phyloP scores from a whole-genome alignment of 495 filamentous ascomycete genomes.

The Viridothelium virens region DNA sequence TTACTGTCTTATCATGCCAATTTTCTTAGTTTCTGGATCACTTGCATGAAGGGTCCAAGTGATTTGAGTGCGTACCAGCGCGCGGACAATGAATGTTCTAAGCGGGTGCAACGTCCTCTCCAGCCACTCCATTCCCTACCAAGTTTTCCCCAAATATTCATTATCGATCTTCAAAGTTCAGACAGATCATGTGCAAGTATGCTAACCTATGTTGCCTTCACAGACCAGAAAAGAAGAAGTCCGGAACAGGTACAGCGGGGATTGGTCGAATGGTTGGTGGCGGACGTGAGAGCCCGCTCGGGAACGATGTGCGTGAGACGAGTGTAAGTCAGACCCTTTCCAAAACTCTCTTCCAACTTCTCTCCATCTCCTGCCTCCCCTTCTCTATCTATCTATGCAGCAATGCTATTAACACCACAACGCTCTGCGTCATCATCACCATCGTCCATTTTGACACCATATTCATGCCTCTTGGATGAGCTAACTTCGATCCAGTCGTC shows the following conservation, averaged over 20 bases:
- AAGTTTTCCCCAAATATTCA: not conserved
- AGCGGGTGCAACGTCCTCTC: not conserved
- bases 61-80: not conserved
- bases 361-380: slow-evolving; percentile 12
- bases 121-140: not conserved
- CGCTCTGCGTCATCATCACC: slow-evolving; percentile 12
- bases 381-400: slow-evolving; percentile 6
- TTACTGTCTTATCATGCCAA: slow-evolving; percentile 8
- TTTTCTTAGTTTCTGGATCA: not conserved
- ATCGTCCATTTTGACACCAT: slow-evolving; percentile 12
- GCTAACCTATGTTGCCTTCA: not conserved
- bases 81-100: not conserved
- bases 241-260: slow-evolving; percentile 31
- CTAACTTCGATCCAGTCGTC: slow-evolving; percentile 41
- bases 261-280: slow-evolving; percentile 33
- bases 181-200: not conserved
- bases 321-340: slow-evolving; percentile 23
- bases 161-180: not conserved
- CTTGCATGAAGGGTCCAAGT: not conserved
- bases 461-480: slow-evolving; percentile 17
- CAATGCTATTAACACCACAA: slow-evolving; percentile 19
- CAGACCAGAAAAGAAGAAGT: slow-evolving; percentile 39
- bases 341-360: slow-evolving; percentile 18
- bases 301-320: slow-evolving; percentile 35
- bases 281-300: slow-evolving; percentile 32